Evolutionary conservation across 257 asterid species (phyloP).

Genomic region (Jacaranda mimosifolia): DNA sequence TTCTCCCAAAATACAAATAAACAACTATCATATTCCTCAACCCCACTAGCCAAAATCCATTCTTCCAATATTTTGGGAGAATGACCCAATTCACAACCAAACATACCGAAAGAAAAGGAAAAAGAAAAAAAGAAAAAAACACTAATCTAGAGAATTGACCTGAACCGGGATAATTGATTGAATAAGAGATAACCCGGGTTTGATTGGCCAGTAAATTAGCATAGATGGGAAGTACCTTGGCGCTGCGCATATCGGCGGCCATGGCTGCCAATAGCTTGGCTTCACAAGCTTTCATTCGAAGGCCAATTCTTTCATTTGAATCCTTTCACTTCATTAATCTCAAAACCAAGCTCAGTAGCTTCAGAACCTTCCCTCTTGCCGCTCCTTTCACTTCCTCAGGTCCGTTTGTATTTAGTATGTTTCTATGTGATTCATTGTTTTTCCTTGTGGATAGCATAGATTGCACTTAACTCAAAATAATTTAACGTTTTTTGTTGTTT

Average conservation of each 20-base stretch:
- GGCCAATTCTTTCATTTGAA: slow-evolving; percentile 40
- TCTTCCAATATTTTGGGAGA: no score
- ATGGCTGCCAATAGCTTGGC: slow-evolving; percentile 55
- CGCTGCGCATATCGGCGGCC: slow-evolving; percentile 52
- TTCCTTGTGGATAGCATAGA: neutral
- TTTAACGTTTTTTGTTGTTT: neutral
- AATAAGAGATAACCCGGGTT: neutral
- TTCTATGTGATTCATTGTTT: neutral
- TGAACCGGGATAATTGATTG: slow-evolving; percentile 8
- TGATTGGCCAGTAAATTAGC: neutral
- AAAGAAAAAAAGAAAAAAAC: no score
- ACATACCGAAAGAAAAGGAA: no score
- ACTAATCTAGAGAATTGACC: neutral
- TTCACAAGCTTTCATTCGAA: slow-evolving; percentile 48
- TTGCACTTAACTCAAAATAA: neutral
- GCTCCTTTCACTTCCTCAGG: slow-evolving; percentile 66
- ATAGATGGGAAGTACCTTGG: slow-evolving; percentile 40
- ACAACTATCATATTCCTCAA: no score
- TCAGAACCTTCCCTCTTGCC: slow-evolving; percentile 37
- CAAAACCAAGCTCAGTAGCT: slow-evolving; percentile 34
- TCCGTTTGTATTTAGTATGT: slow-evolving; percentile 29
- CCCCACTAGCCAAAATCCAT: no score
- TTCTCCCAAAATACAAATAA: no score
- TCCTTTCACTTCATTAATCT: slow-evolving; percentile 33
- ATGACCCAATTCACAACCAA: no score